Evolutionary conservation across 352 stramenopile species (phyloP).

Genomic region (Saprolegnia parasitica): DNA sequence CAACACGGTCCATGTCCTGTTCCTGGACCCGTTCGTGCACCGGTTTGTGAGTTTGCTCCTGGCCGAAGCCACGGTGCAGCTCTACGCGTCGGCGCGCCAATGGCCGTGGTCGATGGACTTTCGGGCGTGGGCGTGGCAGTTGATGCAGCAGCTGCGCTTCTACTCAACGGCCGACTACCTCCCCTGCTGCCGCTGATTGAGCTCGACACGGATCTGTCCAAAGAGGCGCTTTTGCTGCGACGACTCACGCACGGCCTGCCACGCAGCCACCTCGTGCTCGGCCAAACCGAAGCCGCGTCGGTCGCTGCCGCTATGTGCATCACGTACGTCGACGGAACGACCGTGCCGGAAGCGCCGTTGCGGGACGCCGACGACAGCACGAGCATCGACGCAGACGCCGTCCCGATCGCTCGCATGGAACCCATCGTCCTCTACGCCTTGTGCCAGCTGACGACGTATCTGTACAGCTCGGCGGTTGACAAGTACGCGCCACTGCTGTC

Average conservation of each 20-base stretch:
- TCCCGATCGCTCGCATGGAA: slow-evolving; percentile 55
- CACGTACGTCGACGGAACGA: slow-evolving; percentile 8
- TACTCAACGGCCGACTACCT: slow-evolving; percentile 66
- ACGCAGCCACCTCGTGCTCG: slow-evolving; percentile 15
- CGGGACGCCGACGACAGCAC: slow-evolving; percentile 28
- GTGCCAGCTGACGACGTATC: slow-evolving; percentile 73
- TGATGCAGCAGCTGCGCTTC: slow-evolving; percentile 80
- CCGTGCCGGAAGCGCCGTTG: not conserved
- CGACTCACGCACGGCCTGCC: slow-evolving; percentile 33
- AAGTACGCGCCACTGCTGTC: slow-evolving; percentile 71
- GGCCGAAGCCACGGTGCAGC: slow-evolving; percentile 64
- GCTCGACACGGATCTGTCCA: slow-evolving; percentile 63
- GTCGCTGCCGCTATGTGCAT: slow-evolving; percentile 20
- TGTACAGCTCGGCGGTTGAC: slow-evolving; percentile 71
- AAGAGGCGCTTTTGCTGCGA: slow-evolving; percentile 65
- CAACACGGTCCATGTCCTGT: slow-evolving; percentile 51
- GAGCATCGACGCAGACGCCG: slow-evolving; percentile 31
- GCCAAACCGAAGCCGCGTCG: slow-evolving; percentile 4
- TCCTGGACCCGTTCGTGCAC: slow-evolving; percentile 66
- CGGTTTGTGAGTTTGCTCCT: slow-evolving; percentile 74
- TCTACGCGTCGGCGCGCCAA: slow-evolving; percentile 48
- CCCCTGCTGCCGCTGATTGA: slow-evolving; percentile 67
- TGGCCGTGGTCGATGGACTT: slow-evolving; percentile 61
- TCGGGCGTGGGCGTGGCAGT: slow-evolving; percentile 76
- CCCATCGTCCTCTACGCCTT: slow-evolving; percentile 83